These are phyloP conservation scores for Nectriaceae sp. DNA, from an alignment of 2,329 filamentous ascomycete genomes.

Conservation along the genomic window DNA sequence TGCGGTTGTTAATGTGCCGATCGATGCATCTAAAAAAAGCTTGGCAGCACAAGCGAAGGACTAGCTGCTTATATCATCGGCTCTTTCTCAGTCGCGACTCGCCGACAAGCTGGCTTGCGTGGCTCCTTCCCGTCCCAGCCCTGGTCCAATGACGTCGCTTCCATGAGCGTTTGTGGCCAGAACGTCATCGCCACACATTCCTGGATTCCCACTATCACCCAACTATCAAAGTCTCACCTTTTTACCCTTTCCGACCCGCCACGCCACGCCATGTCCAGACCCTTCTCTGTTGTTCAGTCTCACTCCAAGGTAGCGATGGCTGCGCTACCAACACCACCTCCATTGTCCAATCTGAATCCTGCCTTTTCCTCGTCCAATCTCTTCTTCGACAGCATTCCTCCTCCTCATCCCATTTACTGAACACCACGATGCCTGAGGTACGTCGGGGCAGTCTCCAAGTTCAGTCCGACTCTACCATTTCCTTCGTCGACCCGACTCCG, in stretches of 20 bases:
- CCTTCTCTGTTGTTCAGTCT: not conserved
- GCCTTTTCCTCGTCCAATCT: too few relatives aligned
- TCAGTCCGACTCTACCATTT: conserved; percentile 21
- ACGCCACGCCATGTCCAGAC: too few relatives aligned
- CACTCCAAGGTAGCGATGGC: not conserved
- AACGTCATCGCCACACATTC: not conserved
- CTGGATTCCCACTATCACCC: not conserved
- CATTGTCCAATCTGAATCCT: not conserved
- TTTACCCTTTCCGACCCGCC: not conserved
- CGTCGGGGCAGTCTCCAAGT: conserved; percentile 28
- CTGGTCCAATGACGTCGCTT: too few relatives aligned
- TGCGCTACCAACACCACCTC: not conserved
- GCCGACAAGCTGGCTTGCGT: not conserved
- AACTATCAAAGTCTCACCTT: not conserved
- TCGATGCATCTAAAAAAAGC: not conserved
- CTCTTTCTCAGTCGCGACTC: not conserved
- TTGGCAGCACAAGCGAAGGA: not conserved
- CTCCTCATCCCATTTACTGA: not conserved
- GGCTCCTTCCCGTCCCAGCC: not conserved
- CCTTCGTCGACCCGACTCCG: conserved; percentile 16
- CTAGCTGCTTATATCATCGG: not conserved
- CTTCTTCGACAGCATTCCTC: not conserved
- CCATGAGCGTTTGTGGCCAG: too few relatives aligned
- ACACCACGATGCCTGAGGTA: conserved; percentile 31
- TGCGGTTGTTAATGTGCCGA: too few relatives aligned